phyloP scores from a whole-genome alignment of 1,284 basidiomycete species.

The Moniliella sp. region DNA sequence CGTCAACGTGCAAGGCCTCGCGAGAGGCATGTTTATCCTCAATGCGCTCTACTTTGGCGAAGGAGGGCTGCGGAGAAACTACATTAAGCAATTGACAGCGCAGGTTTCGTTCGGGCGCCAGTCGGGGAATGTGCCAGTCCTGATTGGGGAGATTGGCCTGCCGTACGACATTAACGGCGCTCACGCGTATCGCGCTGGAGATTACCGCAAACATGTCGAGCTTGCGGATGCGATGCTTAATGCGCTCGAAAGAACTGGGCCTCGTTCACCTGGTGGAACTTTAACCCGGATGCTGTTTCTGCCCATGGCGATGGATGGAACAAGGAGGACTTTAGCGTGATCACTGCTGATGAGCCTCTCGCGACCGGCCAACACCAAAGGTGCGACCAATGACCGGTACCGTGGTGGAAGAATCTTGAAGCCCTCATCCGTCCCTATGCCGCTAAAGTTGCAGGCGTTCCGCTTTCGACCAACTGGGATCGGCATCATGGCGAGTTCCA shows the following conservation, averaged over 20 bases:
- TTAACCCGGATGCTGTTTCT: constrained; percentile 70
- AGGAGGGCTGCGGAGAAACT: constrained; percentile 4
- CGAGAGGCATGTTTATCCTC: constrained; percentile 18
- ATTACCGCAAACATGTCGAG: constrained; percentile 41
- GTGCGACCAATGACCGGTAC: constrained; percentile 45
- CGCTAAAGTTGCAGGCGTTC: constrained; percentile 4
- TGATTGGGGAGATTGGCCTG: constrained; percentile 27
- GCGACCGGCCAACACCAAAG: constrained; percentile 12
- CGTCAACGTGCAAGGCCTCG: constrained; percentile 29
- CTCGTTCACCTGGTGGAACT: constrained; percentile 54
- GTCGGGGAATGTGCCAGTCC: constrained; percentile 15
- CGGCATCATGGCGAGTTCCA: neutral
- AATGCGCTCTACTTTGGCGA: constrained; percentile 22
- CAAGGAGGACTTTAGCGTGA: constrained; percentile 45
- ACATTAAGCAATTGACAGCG: constrained; percentile 9
- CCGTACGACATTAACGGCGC: constrained; percentile 25
- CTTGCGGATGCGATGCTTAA: constrained; percentile 31
- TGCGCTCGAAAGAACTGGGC: constrained; percentile 27
- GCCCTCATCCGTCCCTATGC: constrained; percentile 38
- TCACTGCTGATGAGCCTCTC: constrained; percentile 50
- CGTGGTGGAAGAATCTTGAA: constrained; percentile 57
- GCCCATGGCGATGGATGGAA: constrained; percentile 65
- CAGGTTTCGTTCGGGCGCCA: constrained; percentile 8
- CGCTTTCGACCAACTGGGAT: constrained; percentile 2
- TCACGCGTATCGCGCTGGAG: constrained; percentile 37